These are phyloP conservation scores for Entomophthora muscae DNA, from an alignment of 371 early-diverging fungal genomes.

Conservation along the genomic window DNA sequence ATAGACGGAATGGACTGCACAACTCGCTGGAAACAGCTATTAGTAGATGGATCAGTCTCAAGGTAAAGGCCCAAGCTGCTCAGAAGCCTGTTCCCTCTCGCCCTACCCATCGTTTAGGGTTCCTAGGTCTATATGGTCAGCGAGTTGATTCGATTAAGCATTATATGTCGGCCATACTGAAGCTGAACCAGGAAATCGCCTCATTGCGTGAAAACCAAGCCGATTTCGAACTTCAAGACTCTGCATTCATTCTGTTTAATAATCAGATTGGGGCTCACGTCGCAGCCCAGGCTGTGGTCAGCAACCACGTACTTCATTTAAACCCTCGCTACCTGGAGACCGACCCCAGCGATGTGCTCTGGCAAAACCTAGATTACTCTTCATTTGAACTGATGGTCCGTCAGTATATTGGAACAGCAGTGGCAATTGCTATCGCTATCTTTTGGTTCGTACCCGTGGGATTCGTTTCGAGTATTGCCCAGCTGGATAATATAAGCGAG, in stretches of 20 bases:
- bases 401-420: slow-evolving; percentile 22
- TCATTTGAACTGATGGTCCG: slow-evolving; percentile 39
- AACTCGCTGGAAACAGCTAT: slow-evolving; percentile 16
- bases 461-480: slow-evolving; percentile 37
- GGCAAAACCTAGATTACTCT: slow-evolving; percentile 51
- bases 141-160: slow-evolving; percentile 22
- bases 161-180: slow-evolving; percentile 13
- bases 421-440: slow-evolving; percentile 33
- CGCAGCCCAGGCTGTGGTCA: slow-evolving; percentile 51
- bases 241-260: slow-evolving; percentile 66
- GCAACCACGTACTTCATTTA: slow-evolving; percentile 47
- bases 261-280: slow-evolving; percentile 67
- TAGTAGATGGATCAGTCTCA: slow-evolving; percentile 14
- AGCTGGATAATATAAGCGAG: slow-evolving; percentile 29
- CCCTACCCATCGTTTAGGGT: slow-evolving; percentile 17
- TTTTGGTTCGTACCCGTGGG: slow-evolving; percentile 53
- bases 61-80: slow-evolving; percentile 5
- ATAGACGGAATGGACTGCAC: slow-evolving; percentile 29
- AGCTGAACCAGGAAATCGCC: slow-evolving; percentile 8
- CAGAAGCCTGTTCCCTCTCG: slow-evolving; percentile 6
- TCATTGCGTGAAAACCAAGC: slow-evolving; percentile 9
- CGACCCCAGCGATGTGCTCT: slow-evolving; percentile 62
- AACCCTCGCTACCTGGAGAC: slow-evolving; percentile 40
- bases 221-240: slow-evolving; percentile 11
- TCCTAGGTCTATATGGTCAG: slow-evolving; percentile 18